Percentiles rank a stretch among this genome's conserved stretches.
Evolutionary conservation across 768 basidiomycete species (phyloP).

Genomic region (Mycena amicta): DNA sequence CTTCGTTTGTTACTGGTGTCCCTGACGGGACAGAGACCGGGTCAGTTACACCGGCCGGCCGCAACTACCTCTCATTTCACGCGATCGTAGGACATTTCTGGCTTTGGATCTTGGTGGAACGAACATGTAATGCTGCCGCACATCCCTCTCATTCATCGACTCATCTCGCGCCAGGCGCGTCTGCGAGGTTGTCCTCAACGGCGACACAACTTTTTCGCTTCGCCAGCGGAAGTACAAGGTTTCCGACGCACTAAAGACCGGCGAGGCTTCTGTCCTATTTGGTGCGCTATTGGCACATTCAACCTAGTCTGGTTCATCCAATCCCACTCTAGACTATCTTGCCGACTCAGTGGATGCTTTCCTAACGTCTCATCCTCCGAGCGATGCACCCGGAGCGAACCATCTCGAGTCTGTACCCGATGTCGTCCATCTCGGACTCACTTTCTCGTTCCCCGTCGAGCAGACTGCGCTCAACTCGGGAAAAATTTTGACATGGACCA

Average conservation of each 20-base stretch:
- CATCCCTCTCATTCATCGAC: background rate
- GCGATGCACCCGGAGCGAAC: conserved; percentile 40
- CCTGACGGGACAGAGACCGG: conserved; percentile 94
- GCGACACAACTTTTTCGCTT: conserved; percentile 85
- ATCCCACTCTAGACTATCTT: conserved; percentile 78
- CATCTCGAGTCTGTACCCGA: conserved; percentile 28
- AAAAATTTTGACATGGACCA: conserved; percentile 92
- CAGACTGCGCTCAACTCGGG: conserved; percentile 92
- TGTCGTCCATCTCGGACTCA: conserved; percentile 74
- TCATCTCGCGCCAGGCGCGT: conserved; percentile 65
- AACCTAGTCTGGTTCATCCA: background rate
- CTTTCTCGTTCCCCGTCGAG: conserved; percentile 97
- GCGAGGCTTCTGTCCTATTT: conserved; percentile 85
- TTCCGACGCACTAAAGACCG: conserved; percentile 89
- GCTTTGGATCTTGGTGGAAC: conserved; percentile 97
- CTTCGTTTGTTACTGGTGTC: conserved; percentile 93
- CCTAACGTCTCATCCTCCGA: conserved; percentile 62
- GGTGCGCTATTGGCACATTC: conserved; percentile 48
- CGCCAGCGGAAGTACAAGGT: conserved; percentile 97
- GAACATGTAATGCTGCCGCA: conserved; percentile 69
- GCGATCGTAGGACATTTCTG: conserved; percentile 76
- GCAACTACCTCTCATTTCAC: conserved; percentile 1
- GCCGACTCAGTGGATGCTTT: conserved; percentile 97
- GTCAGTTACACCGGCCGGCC: conserved; percentile 44
- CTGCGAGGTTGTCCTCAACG: conserved; percentile 90